phyloP scores from a whole-genome alignment of 2,329 filamentous ascomycete genomes.

The Corinectria fuckeliana region DNA sequence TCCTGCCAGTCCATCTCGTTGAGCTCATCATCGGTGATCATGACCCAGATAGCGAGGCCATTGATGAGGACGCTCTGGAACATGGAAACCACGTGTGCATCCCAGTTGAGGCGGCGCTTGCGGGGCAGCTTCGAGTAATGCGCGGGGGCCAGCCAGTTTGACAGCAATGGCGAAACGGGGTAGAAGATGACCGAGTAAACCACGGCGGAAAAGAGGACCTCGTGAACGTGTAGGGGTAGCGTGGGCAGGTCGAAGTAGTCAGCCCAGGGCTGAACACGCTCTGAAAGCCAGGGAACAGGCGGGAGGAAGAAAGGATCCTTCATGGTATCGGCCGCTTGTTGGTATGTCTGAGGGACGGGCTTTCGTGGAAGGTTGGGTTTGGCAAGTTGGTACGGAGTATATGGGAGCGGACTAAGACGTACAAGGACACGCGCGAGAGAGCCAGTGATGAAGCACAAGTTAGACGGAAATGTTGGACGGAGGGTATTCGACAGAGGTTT shows the following conservation, averaged over 20 bases:
- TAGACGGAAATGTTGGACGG: no score
- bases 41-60: constrained; percentile 74
- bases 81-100: constrained; percentile 85
- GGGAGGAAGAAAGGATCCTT: constrained; percentile 74
- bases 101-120: constrained; percentile 77
- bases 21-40: constrained; percentile 72
- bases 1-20: constrained; percentile 69
- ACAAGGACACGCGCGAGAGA: neutral
- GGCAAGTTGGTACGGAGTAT: no score
- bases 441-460: neutral
- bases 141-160: constrained; percentile 64
- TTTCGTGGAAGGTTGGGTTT: neutral
- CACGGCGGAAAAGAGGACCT: constrained; percentile 70
- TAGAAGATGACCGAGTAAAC: constrained; percentile 74
- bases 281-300: constrained; percentile 62
- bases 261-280: constrained; percentile 68
- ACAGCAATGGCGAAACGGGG: constrained; percentile 71
- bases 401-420: neutral
- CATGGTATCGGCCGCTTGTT: constrained; percentile 56
- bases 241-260: constrained; percentile 67
- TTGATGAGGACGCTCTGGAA: constrained; percentile 79
- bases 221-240: constrained; percentile 78
- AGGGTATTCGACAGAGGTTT: no score
- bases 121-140: constrained; percentile 69
- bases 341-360: neutral